Evolutionary conservation across 2,329 filamentous ascomycete genomes (phyloP), one percentile per base, ranked within the genome.

Genomic region (Arachnopeziza araneosa): DNA sequence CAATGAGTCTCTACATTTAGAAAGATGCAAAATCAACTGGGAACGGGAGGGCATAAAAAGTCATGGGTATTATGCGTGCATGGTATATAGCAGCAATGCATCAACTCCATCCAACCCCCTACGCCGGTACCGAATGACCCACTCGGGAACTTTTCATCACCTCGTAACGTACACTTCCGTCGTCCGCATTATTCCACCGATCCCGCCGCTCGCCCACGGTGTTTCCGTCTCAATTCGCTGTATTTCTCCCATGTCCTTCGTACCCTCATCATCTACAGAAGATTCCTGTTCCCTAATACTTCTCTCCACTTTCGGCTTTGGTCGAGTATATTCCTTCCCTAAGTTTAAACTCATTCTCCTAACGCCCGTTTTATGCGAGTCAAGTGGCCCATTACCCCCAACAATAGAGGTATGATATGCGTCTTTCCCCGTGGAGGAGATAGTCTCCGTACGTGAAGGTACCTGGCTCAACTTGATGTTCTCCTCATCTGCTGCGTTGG

Each of bases 401-500:
- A 44, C 36, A 14, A 44, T 12, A 44, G 36, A 44, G 12, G 17
- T 44, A 14, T 44, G 36, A 19, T 44, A 44, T 14, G 12, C 36
- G 17, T 44, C 36, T 44, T 44, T 44, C 17, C 36, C 36, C 17
- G 36, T 44, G 4, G 36, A 44, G 2, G 36, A 44, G 2, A 44
- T 44, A 14, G 36, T 44, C 12, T 44, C 54, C 24, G 19, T 54
- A 8, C 32, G 50, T 21, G 56, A 58, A 5, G 58, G 56, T 24
- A 66, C 36, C 3, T 54, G 23, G 22, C 50, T 55, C 24, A 63
- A 53, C 44, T 66, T 65, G 23, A 60, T 55, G 22, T 63, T 62
- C 23, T 62, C 58, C 50, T 59, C 56, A 44, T 44, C 36, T 19
- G 17, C 36, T 4, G 36, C 17, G 23, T 63, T 56, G 23, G 54